Evolutionary conservation across 2,329 filamentous ascomycete species (phyloP), one percentile per base, ranked within the genome.

Genomic region (Didymella glomerata): DNA sequence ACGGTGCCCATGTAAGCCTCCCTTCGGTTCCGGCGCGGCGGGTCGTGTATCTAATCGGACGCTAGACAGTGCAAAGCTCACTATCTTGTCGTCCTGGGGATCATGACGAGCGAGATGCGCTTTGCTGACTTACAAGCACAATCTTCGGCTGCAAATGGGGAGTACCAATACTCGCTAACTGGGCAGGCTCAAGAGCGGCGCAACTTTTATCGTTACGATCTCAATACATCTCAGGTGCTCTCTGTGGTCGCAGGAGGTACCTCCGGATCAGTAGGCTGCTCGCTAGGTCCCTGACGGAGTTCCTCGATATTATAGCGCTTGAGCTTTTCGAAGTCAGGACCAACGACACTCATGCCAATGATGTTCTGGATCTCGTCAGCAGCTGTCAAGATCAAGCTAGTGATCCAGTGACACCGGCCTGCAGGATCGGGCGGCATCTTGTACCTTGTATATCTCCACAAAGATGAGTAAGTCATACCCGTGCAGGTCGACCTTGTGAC

Each of bases 231-330:
- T 55, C 27, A 55, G 34, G 38, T 41, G 27, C 34, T 50, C 20
- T 54, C 50, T 25, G 34, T 25, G 32, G 46, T 16, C 11, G 27
- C 34, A 28, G 18, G 32, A 14, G 30, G 14, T 22, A 48, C 56
- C 32, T 25, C 14, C 40, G 32, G 45, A 32, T 54, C 40, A 28
- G 58, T 34, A 4, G 48, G 52, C 8, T 52, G 51, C 13, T 50
- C 38, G 14, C 52, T 46, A 10, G 78, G 79, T 50, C 83, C 81
- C 57, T 82, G 81, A 65, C 90, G 91, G 24, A 94, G 84, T 75
- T 92, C 90, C 56, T 89, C 86, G 38, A 96, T 77, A 75, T 95
- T 95, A 78, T 88, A 94, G 66, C 87, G 85, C 78, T 91, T 93
- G 60, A 93, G 81, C 46, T 82, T 81, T 48, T 92, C 89, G 83